Base-by-base conservation (phyloP, 306 rosid species). In the Prunus mira region DNA sequence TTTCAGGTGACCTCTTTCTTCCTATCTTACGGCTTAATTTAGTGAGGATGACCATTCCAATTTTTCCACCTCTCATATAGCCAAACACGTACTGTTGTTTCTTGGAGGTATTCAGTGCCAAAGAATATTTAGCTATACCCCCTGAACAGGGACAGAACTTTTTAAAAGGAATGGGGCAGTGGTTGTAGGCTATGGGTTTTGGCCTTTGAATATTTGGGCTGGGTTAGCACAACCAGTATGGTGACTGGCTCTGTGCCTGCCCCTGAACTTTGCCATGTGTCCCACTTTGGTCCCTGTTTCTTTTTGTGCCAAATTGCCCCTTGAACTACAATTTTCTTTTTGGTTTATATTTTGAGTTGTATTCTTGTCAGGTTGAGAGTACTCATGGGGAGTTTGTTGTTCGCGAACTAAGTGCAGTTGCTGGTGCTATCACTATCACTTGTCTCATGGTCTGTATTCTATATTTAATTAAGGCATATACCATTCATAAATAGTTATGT, bases 371-470 rank as follows among this genome's bases (percentile, higher is more conserved):
- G 97, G 95, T 83, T 46, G 60, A 91, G 77, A 84, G 84, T 78
- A 84, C 91, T 74, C 76, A 78, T 47, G 89, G 92, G 65, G 74
- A 78, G 74, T 86, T 78, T 82, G 72, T 86, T 81, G 83, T 87
- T 77, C 96, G 93, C 55, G 97, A 94, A 86, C 85, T 94, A 77
- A 78, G 84, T 66, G 97, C 97, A 17, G 87, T 89, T 84, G 93
- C 91, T 50, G 95, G 97, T 79, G 97, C 98, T 30, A 75, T 92
- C 71, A 92, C 97, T 57, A 92, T 90, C 82, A 94, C 98, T 20
- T 86, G 92, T 79, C 98, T 92, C 79, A 88, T 94, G 97, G 97
- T 94, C 27, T 67, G 95, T 82, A 60, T 72, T 27, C 38, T 67
- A 27, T 61, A 3, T 22, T 47, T 65, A 61, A 75, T 45, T 9